Base-by-base conservation (phyloP, 148 eudicot species). In the Rhododendron mucronatum region DNA sequence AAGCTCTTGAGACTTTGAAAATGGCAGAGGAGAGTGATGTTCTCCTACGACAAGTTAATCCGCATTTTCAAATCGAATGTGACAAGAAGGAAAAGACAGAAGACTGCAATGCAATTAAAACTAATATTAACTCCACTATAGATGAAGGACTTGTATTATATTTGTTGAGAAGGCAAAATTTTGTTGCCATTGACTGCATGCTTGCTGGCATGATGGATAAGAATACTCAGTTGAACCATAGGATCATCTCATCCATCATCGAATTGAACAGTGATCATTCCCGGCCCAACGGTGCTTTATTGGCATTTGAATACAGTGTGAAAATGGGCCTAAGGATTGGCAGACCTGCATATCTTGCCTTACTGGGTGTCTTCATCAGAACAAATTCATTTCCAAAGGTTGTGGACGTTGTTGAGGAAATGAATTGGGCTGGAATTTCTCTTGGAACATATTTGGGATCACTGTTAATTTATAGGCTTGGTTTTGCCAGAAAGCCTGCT, bases 11-110 rank as follows among this genome's bases (percentile, higher is more conserved):
- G 87, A 57, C 91, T 83, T 89, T 95, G 47, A 88, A 83, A 85
- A 85, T 74, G 85, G 92, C 90, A 69, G 94, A 93, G 65, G 94
- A 94, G 89, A 87, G 90, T 86, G 89, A 86, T 86, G 73, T 18
- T 28, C 96, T 96, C 84, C 93, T 96, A 45, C 90, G 85, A 88
- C 89, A 91, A 88, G 97, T 93, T 77, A 91, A 96, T 90, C 95
- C 90, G 82, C 98, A 94, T 91, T 89, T 94, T 35, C 87, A 82
- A 80, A 11, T 55, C 44, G 85, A 89, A 85, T 74, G 84, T 78
- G 81, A 21, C 39, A 59, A 86, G 67, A 78, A 88, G 63, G 83
- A 53, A 13, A 85, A 79, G 21, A 78, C 84, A 14, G 44, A 86
- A 74, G 61, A 84, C 74, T 48, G 45, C 77, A 78, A 82, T 76